Evolutionary conservation across 345 rosid species (phyloP).

Genomic region (Acer negundo): DNA sequence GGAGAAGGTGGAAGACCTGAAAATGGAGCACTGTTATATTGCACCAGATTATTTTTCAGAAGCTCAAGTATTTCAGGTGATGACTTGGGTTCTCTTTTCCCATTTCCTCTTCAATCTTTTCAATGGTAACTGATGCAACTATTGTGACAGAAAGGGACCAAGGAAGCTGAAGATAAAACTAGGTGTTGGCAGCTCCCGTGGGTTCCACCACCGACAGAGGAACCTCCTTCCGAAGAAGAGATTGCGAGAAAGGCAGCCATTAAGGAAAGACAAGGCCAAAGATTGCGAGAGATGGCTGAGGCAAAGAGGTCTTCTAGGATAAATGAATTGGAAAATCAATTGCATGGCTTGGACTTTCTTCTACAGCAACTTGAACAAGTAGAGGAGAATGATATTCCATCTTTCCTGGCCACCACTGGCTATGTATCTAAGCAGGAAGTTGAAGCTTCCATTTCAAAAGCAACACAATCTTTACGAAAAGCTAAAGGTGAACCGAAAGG

Average conservation of each 20-base stretch:
- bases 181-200: slow-evolving; percentile 96
- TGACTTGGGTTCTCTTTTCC: slow-evolving; percentile 15
- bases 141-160: slow-evolving; percentile 68
- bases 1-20: slow-evolving; percentile 98
- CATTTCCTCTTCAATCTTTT: slow-evolving; percentile 13
- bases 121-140: slow-evolving; percentile 13
- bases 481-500: slow-evolving; percentile 81
- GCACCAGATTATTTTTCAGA: slow-evolving; percentile 78
- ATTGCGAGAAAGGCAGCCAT: slow-evolving; percentile 93
- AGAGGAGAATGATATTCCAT: slow-evolving; percentile 54
- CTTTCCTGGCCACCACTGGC: slow-evolving; percentile 79
- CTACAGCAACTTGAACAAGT: slow-evolving; percentile 80
- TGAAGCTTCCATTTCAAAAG: slow-evolving; percentile 63
- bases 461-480: slow-evolving; percentile 70
- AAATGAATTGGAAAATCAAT: slow-evolving; percentile 79
- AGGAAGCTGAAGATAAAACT: slow-evolving; percentile 89
- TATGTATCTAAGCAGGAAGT: slow-evolving; percentile 82
- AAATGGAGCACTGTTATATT: slow-evolving; percentile 91
- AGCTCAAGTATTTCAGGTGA: slow-evolving; percentile 74
- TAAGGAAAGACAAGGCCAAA: slow-evolving; percentile 90
- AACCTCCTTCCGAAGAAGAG: slow-evolving; percentile 97
- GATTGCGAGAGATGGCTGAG: slow-evolving; percentile 97
- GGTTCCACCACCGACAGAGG: slow-evolving; percentile 88
- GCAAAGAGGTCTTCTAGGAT: slow-evolving; percentile 85
- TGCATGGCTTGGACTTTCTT: slow-evolving; percentile 81